Percentiles rank a stretch among this genome's conserved stretches.
Conservation (phyloP, 441 rosid species). For the Gossypium gossypioides region DNA sequence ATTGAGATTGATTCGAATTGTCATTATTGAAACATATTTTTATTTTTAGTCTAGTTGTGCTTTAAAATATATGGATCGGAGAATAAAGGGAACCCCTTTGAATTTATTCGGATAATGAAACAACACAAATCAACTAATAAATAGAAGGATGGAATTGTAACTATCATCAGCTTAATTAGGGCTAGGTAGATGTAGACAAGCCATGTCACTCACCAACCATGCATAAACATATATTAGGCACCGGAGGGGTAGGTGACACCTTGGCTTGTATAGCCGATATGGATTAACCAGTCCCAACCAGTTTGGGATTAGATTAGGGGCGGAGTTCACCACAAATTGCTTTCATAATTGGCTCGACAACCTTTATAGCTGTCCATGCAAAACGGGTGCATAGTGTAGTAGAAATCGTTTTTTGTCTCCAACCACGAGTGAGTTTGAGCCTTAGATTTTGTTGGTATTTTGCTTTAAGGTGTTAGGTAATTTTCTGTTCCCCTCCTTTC, state of each 20-base stretch:
- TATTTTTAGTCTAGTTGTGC: too few species aligned
- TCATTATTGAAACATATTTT: too few species aligned
- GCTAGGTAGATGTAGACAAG: not conserved
- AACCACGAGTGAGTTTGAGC: too few species aligned
- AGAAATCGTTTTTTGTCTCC: too few species aligned
- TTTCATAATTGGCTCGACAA: conserved; percentile 18
- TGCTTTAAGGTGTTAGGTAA: too few species aligned
- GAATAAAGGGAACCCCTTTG: not conserved
- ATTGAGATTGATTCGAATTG: too few species aligned
- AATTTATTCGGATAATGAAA: not conserved
- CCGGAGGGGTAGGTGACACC: not conserved
- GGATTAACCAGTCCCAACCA: not conserved
- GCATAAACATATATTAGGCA: conserved; percentile 2
- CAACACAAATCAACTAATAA: not conserved
- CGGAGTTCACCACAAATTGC: conserved; percentile 11
- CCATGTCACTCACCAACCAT: conserved; percentile 30
- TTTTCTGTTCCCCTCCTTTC: too few species aligned
- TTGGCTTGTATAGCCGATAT: not conserved
- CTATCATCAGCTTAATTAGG: not conserved
- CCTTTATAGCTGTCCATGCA: conserved; percentile 19
- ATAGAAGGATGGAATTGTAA: not conserved
- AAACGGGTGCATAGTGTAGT: conserved; percentile 14
- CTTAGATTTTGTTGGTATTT: too few species aligned
- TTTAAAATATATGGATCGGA: not conserved
- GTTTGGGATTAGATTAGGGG: conserved; percentile 15